Base-by-base conservation (phyloP, 257 asterid species). In the Nicotiana sylvestris region DNA sequence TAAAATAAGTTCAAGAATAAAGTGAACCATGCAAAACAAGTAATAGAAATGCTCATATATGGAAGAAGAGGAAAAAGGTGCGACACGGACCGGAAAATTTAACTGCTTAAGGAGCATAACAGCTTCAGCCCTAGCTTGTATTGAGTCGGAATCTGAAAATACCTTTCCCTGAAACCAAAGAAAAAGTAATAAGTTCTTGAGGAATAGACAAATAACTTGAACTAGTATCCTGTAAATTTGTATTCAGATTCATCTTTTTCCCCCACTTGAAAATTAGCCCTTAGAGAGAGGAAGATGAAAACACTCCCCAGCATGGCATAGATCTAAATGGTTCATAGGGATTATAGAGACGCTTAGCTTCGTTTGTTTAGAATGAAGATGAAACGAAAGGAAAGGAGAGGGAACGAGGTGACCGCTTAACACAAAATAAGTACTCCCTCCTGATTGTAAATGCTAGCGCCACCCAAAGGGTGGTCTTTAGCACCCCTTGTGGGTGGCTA, bases 81-180 rank as follows among this genome's bases (percentile, higher is more conserved):
- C 66, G 74, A 76, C 83, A 88, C 97, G 66, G 16, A 96, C 99
- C 86, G 97, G 98, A 85, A 94, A 92, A 86, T 94, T 91, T 96
- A 96, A 89, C 92, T 90, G 92, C 97, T 96, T 93, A 81, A 96
- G 97, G 87, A 94, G 98, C 97, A 96, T 89, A 87, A 96, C 98
- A 87, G 98, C 98, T 91, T 94, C 97, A 29, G 99, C 98, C 87
- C 98, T 93, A 79, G 97, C 91, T 95, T 96, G 98, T 83, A 94
- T 96, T 83, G 99, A 96, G 84, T 96, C 99, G 8, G 98, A 90
- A 91, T 94, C 99, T 56, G 97, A 92, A 91, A 96, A 96, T 83
- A 94, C 94, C 89, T 92, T 93, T 66, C 95, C 98, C 98, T 96
- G 95, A 82, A 89, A 90, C 81, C 68, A 82, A 84, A 39, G 81